These are phyloP conservation scores for Neurospora sp. DNA, from an alignment of 495 filamentous ascomycete genomes.

Conservation along the genomic window DNA sequence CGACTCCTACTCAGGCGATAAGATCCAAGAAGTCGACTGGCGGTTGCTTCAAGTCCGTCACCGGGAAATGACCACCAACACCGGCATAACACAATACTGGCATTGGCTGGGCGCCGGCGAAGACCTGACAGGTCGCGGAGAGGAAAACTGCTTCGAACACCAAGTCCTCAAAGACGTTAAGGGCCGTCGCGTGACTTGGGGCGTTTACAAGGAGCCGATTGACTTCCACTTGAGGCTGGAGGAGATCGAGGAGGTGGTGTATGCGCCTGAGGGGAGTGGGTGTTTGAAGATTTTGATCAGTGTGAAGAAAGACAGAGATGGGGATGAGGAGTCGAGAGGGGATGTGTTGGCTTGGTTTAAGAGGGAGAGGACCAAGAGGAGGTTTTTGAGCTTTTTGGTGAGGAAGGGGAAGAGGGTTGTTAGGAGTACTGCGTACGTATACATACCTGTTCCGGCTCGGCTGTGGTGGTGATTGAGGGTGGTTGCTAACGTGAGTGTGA, in stretches of 20 bases:
- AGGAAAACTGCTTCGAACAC: conserved; percentile 32
- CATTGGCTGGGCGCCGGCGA: conserved; percentile 23
- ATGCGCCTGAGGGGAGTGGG: conserved; percentile 14
- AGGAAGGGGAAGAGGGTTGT: conserved; percentile 30
- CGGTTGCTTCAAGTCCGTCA: conserved; percentile 39
- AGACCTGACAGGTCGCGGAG: conserved; percentile 7
- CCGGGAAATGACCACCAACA: conserved; percentile 24
- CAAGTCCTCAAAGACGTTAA: conserved; percentile 34
- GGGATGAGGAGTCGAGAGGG: conserved; percentile 13
- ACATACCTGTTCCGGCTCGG: background rate
- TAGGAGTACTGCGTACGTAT: conserved; percentile 23
- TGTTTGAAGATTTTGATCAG: conserved; percentile 22
- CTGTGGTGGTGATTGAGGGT: background rate
- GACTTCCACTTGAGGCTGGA: conserved; percentile 31
- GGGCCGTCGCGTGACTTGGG: conserved; percentile 29
- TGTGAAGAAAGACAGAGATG: conserved; percentile 13
- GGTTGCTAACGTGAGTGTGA: background rate
- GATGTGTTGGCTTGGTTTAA: conserved; percentile 35
- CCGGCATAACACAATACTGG: conserved; percentile 40
- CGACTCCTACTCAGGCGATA: conserved; percentile 31
- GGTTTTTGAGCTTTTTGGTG: conserved; percentile 31
- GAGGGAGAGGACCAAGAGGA: conserved; percentile 34
- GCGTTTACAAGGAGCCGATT: conserved; percentile 34
- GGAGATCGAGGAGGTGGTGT: conserved; percentile 31
- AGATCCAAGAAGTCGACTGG: conserved; percentile 33